These are phyloP conservation scores for Yamadazyma kitorensis DNA, from an alignment of 805 yeast genomes.

Conservation along the genomic window DNA sequence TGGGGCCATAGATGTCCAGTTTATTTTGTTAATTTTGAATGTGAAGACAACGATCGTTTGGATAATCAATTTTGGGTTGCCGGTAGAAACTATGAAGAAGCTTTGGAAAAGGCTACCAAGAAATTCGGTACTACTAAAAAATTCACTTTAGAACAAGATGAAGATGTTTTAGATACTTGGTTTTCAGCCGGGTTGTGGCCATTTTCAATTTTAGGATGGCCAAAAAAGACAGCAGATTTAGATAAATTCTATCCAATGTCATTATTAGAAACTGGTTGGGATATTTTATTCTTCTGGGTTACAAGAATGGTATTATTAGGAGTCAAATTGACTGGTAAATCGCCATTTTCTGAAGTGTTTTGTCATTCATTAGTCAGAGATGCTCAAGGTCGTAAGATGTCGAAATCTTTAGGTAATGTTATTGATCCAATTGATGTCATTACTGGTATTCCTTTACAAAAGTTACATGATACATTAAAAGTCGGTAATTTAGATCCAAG, in stretches of 20 bases:
- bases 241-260: conserved; percentile 84
- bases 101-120: conserved; percentile 71
- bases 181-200: conserved; percentile 99
- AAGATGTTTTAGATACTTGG: conserved; percentile 98
- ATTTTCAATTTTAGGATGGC: conserved; percentile 96
- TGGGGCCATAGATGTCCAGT: conserved; percentile 99
- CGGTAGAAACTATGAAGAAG: conserved; percentile 81
- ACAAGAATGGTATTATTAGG: conserved; percentile 93
- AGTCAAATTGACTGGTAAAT: conserved; percentile 80
- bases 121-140: conserved; percentile 63
- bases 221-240: conserved; percentile 71
- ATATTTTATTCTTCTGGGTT: conserved; percentile 98
- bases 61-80: conserved; percentile 87
- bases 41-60: conserved; percentile 57
- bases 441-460: conserved; percentile 76
- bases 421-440: conserved; percentile 95
- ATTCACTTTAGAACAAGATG: conserved; percentile 87
- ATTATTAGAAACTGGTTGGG: conserved; percentile 98
- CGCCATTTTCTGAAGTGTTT: conserved; percentile 95
- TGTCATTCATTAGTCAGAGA: conserved; percentile 98
- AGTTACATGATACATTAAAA: conserved; percentile 71
- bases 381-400: conserved; percentile 99
- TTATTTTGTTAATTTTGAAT: conserved; percentile 81
- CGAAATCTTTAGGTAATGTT: conserved; percentile 95
- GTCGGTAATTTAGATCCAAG: conserved; percentile 85